Evolutionary conservation across 2,329 filamentous ascomycete genomes (phyloP).

Genomic region (Fusarium metavorans): DNA sequence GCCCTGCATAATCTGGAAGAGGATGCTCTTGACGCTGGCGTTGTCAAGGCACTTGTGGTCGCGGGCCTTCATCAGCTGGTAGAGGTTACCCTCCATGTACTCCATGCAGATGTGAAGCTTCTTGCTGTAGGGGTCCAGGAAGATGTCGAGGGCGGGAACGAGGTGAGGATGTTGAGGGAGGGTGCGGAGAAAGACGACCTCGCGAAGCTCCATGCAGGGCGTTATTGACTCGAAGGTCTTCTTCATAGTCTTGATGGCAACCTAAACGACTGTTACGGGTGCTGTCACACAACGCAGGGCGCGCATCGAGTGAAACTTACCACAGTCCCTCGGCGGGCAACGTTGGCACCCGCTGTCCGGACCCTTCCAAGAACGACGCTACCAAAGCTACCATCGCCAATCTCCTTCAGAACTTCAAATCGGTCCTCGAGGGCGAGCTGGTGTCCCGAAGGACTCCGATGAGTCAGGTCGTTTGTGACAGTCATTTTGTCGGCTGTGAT

Average conservation of each 20-base stretch:
- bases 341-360: conserved; percentile 86
- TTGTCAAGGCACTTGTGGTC: conserved; percentile 95
- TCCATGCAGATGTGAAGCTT: conserved; percentile 99
- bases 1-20: conserved; percentile 96
- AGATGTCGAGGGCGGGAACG: conserved; percentile 98
- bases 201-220: conserved; percentile 91
- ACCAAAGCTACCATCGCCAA: conserved; percentile 98
- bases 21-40: conserved; percentile 93
- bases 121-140: conserved; percentile 94
- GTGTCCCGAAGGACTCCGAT: conserved; percentile 72
- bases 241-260: conserved; percentile 99
- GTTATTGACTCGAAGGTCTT: conserved; percentile 96
- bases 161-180: conserved; percentile 90
- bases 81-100: conserved; percentile 99
- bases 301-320: conserved; percentile 66
- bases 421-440: conserved; percentile 85
- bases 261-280: conserved; percentile 63
- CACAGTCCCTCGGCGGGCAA: conserved; percentile 91
- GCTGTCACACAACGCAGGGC: conserved; percentile 21
- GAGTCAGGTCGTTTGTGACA: conserved; percentile 78
- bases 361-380: conserved; percentile 94
- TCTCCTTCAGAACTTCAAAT: conserved; percentile 97
- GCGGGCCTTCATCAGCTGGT: conserved; percentile 98
- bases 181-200: conserved; percentile 95
- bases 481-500: conserved; percentile 71